phyloP scores from a whole-genome alignment of 768 basidiomycete species.

The Albatrellus ellisii region DNA sequence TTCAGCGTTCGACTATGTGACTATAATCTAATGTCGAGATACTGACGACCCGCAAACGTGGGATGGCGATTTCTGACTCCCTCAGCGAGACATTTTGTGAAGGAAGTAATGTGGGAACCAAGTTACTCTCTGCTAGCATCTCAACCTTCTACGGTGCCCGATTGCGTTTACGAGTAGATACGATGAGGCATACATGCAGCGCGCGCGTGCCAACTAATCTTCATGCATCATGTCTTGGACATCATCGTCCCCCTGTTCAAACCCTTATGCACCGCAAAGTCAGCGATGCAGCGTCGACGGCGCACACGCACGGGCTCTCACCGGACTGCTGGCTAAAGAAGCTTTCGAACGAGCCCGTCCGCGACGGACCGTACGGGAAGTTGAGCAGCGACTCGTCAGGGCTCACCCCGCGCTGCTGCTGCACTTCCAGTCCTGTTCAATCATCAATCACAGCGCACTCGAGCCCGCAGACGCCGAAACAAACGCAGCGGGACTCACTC shows the following conservation, averaged over 20 bases:
- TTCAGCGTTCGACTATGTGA: too few relatives aligned
- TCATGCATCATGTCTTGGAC: slow-evolving; percentile 5
- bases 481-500: too few relatives aligned
- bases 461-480: too few relatives aligned
- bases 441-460: too few relatives aligned
- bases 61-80: background rate
- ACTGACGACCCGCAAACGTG: background rate
- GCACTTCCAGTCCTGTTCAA: too few relatives aligned
- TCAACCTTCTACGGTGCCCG: background rate
- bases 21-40: slow-evolving; percentile 4
- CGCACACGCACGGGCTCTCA: background rate
- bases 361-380: slow-evolving; percentile 4
- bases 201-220: background rate
- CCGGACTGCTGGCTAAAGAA: slow-evolving; percentile 2
- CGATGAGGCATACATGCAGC: background rate
- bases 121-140: background rate
- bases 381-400: slow-evolving; percentile 1
- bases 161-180: background rate
- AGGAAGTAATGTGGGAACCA: background rate
- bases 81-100: background rate
- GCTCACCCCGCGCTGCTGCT: background rate
- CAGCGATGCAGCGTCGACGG: background rate
- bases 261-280: background rate
- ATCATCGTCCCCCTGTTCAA: background rate
- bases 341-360: background rate